Evolutionary conservation across 23 red algal genomes (phyloP), one percentile per base, ranked within the genome.

Genomic region (Gracilaria domingensis): DNA sequence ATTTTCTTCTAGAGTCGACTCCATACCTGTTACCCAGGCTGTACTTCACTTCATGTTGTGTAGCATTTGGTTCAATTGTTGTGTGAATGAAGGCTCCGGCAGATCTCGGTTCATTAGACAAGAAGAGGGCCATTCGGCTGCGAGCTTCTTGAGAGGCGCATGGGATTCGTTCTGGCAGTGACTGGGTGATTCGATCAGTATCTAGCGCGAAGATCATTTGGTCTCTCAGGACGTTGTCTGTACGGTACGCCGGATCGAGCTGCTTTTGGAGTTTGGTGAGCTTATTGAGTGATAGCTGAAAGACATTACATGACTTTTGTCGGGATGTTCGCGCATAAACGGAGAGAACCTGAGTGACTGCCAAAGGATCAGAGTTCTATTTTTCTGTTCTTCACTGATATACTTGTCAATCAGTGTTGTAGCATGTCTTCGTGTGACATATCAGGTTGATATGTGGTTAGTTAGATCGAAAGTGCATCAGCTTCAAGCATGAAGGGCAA

Each of bases 231-330:
- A 86, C 71, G 12, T 32, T 51, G 42, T 70, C 57, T 4, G 54
- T 53, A n/a, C 50, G 47, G 82, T 86, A 67, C 12, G 65, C 20
- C 49, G 82, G 66, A 73, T 86, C 82, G 23, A 86, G 60, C 53
- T 86, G 56, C 16, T 70, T 67, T 72, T 86, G 82, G 14, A 86
- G 39, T 32, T 25, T 1, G 16, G 66, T 28, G 4, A 86, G 12
- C 26, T 48, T 40, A 18, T 70, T 24, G 49, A 4, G 50, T 14
- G 49, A 70, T 4, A 32, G 34, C 1, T 28, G 60, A 54, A 71
- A 86, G n/a, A 53, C 82, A 3, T 86, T 29, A 86, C 28, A 72
- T 86, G 61, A 73, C 64, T 17, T 14, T 70, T 53, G 11, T 86
- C 61, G 23, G 58, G 82, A 21, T 8, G 21, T 16, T 70, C 26